phyloP scores from a whole-genome alignment of 192 early-diverging fungal genomes.

The Spinellus fusiger region DNA sequence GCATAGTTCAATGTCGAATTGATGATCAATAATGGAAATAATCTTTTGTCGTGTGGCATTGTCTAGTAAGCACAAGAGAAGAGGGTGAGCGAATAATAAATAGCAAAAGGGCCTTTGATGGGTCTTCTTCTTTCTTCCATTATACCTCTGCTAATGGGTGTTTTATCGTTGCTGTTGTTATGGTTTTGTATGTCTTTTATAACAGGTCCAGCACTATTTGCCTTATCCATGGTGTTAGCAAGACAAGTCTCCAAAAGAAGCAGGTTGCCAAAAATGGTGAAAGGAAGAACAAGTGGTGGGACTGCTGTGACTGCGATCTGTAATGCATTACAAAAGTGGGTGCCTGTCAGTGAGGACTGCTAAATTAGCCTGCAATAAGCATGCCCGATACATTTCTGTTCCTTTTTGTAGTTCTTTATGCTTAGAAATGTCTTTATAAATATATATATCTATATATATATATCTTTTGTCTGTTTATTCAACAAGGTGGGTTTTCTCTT shows the following conservation, averaged over 20 bases:
- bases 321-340: too few species aligned
- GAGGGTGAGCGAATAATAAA: not conserved
- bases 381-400: too few species aligned
- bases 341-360: too few species aligned
- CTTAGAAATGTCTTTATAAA: too few species aligned
- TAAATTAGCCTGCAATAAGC: too few species aligned
- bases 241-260: not conserved
- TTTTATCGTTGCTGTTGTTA: not conserved
- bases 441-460: too few species aligned
- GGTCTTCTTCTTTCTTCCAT: not conserved
- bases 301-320: too few species aligned
- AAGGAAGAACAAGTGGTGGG: too few species aligned
- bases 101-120: not conserved
- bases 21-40: constrained; percentile 54
- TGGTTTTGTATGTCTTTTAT: not conserved
- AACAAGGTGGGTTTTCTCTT: too few species aligned
- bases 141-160: not conserved
- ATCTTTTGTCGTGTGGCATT: constrained; percentile 39
- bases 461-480: too few species aligned
- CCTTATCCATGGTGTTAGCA: not conserved
- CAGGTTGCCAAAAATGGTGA: too few species aligned
- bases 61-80: constrained; percentile 5
- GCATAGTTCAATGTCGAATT: constrained; percentile 75
- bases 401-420: too few species aligned
- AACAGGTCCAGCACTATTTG: not conserved